Conservation (phyloP, 352 stramenopile genomes). For the Phytophthora aleatoria region DNA sequence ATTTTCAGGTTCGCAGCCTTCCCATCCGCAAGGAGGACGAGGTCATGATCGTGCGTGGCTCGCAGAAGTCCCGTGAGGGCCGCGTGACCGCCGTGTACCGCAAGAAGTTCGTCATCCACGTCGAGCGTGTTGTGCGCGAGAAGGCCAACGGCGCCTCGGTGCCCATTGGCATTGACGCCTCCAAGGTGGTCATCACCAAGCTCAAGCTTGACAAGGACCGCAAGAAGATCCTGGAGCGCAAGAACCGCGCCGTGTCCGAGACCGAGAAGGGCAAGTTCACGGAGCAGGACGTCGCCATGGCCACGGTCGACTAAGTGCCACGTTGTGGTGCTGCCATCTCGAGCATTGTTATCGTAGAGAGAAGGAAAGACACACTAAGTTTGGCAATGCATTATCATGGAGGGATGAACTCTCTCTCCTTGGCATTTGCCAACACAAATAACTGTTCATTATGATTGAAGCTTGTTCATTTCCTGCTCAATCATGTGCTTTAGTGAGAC, state of each 20-base stretch:
- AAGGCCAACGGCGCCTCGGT: conserved; percentile 98
- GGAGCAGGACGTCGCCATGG: conserved; percentile 87
- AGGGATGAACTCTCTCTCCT: conserved; percentile 15
- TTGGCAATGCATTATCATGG: conserved; percentile 33
- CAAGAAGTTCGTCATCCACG: conserved; percentile 99
- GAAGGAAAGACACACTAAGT: conserved; percentile 47
- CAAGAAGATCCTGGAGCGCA: conserved; percentile 99
- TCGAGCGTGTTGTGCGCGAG: conserved; percentile 98
- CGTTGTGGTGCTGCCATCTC: conserved; percentile 19
- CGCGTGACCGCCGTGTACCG: conserved; percentile 98
- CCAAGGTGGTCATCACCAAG: conserved; percentile 99
- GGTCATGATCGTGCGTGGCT: conserved; percentile 97
- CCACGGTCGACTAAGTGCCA: conserved; percentile 86
- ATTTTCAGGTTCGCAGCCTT: conserved; percentile 94
- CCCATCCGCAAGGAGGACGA: conserved; percentile 99
- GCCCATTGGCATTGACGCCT: conserved; percentile 97
- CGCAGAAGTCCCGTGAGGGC: conserved; percentile 98
- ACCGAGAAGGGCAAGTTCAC: conserved; percentile 92
- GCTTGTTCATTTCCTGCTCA: conserved; percentile 67
- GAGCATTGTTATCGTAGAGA: conserved; percentile 46
- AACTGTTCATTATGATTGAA: conserved; percentile 21
- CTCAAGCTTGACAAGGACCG: conserved; percentile 99
- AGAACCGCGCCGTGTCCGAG: conserved; percentile 90
- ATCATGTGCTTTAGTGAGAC: conserved; percentile 74
- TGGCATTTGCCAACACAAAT: conserved; percentile 29